Conservation (phyloP, 2,329 filamentous ascomycete species). For the Paecilomyces sp. region DNA sequence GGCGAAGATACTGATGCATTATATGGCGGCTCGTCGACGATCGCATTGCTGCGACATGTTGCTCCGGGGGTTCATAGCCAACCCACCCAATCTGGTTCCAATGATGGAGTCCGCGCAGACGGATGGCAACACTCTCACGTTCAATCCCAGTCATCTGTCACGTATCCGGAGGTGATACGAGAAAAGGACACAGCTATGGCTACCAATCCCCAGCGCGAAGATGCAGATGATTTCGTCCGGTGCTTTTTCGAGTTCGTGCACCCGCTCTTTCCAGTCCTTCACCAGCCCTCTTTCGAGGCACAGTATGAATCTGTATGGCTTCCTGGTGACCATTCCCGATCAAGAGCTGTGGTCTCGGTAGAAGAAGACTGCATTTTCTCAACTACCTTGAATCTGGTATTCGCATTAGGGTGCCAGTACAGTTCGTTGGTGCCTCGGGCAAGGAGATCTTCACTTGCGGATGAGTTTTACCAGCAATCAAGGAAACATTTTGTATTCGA, state of each 20-base stretch:
- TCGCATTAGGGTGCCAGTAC: neutral
- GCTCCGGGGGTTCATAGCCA: neutral
- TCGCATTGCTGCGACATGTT: neutral
- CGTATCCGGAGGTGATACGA: neutral
- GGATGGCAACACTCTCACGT: neutral
- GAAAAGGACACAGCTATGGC: neutral
- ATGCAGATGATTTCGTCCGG: neutral
- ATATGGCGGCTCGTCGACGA: neutral
- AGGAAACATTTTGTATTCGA: neutral
- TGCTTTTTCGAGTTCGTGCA: neutral
- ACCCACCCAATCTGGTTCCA: neutral
- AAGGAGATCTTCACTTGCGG: neutral
- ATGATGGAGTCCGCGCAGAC: neutral
- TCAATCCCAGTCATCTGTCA: neutral
- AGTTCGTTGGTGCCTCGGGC: neutral
- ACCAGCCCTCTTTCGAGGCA: neutral
- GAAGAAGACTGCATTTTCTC: neutral
- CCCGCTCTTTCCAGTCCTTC: neutral
- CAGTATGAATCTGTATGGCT: neutral
- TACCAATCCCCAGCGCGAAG: neutral
- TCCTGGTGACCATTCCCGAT: neutral
- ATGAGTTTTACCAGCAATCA: neutral
- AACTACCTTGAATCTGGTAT: neutral
- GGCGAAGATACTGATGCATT: neutral
- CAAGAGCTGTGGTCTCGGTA: neutral